phyloP scores from a whole-genome alignment of 2,329 filamentous ascomycete genomes.

The Nothomitra cinnamomea region DNA sequence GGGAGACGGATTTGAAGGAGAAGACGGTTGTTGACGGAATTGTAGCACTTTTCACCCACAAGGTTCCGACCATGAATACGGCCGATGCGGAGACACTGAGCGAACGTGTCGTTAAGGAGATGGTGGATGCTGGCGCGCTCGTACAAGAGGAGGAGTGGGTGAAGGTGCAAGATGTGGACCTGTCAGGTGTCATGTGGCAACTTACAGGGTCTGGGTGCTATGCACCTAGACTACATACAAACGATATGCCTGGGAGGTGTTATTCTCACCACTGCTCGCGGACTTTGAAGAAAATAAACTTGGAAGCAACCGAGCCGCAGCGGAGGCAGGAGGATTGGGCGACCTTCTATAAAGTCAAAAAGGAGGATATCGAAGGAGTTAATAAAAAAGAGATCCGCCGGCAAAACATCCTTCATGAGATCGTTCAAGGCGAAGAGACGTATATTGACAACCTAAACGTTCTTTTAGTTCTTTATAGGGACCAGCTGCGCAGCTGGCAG shows the following conservation, averaged over 20 bases:
- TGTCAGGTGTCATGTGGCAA: conserved; percentile 87
- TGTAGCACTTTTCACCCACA: conserved; percentile 76
- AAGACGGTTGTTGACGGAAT: conserved; percentile 77
- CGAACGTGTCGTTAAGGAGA: conserved; percentile 56
- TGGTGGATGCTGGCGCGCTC: conserved; percentile 64
- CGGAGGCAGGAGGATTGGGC: conserved; percentile 70
- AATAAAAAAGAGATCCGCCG: conserved; percentile 78
- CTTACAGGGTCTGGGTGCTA: conserved; percentile 87
- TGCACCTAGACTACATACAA: conserved; percentile 60
- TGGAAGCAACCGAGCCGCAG: conserved; percentile 56
- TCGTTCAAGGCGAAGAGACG: conserved; percentile 80
- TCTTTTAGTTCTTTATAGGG: conserved; percentile 67
- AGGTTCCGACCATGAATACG: conserved; percentile 96
- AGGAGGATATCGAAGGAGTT: conserved; percentile 53
- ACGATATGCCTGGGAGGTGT: conserved; percentile 55
- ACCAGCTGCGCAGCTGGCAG: conserved; percentile 54
- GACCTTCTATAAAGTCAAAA: conserved; percentile 70
- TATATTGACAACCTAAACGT: conserved; percentile 86
- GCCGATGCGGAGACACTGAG: conserved; percentile 85
- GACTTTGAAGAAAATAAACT: conserved; percentile 84
- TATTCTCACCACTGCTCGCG: conserved; percentile 90
- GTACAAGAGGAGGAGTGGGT: conserved; percentile 94
- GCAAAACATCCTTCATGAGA: conserved; percentile 89
- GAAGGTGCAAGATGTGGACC: conserved; percentile 63
- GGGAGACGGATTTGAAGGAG: conserved; percentile 72